Evolutionary conservation across 2,329 filamentous ascomycete species (phyloP), one percentile per base, ranked within the genome.

Genomic region (Nigrospora osmanthi): DNA sequence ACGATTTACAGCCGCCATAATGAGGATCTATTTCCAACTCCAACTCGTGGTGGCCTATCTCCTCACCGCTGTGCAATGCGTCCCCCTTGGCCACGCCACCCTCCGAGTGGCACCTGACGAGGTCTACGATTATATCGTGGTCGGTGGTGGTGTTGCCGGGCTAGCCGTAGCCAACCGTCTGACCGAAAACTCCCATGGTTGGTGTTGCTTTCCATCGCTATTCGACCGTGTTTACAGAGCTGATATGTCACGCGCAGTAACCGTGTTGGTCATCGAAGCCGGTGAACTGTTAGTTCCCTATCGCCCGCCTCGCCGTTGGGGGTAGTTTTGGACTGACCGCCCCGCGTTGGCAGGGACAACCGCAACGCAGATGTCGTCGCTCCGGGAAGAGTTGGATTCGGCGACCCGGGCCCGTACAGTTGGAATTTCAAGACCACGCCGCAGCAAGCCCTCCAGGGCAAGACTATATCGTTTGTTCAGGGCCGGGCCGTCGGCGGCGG

Each of bases 401-500:
- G 55, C 36, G 49, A 50, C 19, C 52, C 56, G 2, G 46, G 46
- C 15, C 47, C 54, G 10, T 65, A 65, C 35, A 54, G 57, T 35
- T 54, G 57, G 53, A 61, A 55, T 39, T 42, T 66, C 15, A 54
- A 49, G 10, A 63, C 61, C 14, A 49, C 52, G 0, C 51, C 49
- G 6, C 64, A 68, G 43, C 48, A 54, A 11, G 61, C 56, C 16
- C 58, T 67, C 3, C 59, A 63, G 32, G 57, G 65, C 33, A 59
- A 60, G 44, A 56, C 58, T 7, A 61, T 67, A 11, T 47, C 51
- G 3, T 64, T 65, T 47, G 54, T 52, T n/a, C 62, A 64, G 31
- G 68, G 66, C 2, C 61, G 57, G 35, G 66, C 57, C 5, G 56
- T 71, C 2, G 68, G 68, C 2, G 67, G 68, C 7, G 64, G 66